These are phyloP conservation scores for Emmonsiellopsis sp. DNA, from an alignment of 2,329 filamentous ascomycete species.

Conservation along the genomic window DNA sequence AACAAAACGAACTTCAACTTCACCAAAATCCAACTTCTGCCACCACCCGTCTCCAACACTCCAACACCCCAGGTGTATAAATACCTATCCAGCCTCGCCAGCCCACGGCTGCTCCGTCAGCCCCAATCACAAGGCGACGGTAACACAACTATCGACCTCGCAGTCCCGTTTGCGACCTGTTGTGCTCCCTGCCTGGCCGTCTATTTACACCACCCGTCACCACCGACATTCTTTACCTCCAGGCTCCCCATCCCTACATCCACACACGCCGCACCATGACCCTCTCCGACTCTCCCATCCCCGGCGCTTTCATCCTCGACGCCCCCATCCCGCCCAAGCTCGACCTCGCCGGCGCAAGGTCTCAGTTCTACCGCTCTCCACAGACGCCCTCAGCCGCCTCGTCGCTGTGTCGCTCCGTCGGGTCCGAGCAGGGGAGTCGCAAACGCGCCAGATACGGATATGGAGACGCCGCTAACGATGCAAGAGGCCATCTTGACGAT, in stretches of 20 bases:
- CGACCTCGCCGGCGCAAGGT: conserved; percentile 29
- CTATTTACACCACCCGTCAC: not conserved
- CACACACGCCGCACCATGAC: conserved; percentile 1
- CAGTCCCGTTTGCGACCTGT: not conserved
- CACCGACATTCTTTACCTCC: not conserved
- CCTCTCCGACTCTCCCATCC: conserved; percentile 7
- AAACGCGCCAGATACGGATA: conserved; percentile 13
- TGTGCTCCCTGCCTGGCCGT: no score
- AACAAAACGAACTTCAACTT: not conserved
- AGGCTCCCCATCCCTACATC: not conserved
- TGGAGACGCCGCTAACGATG: conserved; percentile 1
- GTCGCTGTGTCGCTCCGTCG: conserved; percentile 27
- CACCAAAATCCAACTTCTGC: not conserved
- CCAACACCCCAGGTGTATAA: no score
- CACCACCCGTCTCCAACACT: not conserved
- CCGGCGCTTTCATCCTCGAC: conserved; percentile 25
- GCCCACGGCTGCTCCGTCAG: no score
- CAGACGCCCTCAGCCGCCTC: conserved; percentile 28
- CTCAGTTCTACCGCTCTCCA: conserved; percentile 29
- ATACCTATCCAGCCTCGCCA: no score
- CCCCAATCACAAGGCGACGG: not conserved
- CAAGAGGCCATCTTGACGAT: not conserved
- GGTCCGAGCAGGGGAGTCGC: conserved; percentile 12
- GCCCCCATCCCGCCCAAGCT: conserved; percentile 28
- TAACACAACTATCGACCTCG: not conserved